A percentile compares a stretch with the other conserved stretches of the same genome.
Evolutionary conservation across 352 stramenopile species (phyloP).

Genomic region (Lagenidium sp.): DNA sequence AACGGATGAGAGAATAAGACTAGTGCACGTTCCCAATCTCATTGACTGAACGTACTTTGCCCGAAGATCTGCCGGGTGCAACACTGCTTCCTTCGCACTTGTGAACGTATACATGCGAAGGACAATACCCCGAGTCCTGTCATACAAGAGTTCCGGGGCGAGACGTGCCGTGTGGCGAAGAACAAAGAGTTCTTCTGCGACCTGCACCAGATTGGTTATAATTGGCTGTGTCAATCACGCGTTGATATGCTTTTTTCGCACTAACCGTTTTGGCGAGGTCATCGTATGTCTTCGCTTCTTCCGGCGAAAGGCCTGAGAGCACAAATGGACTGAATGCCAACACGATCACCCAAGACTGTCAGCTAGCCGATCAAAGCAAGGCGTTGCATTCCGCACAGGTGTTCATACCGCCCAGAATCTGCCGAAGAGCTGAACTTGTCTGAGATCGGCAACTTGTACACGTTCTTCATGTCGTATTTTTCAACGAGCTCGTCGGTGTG

Average conservation of each 20-base stretch:
- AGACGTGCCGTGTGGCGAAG: slow-evolving; percentile 61
- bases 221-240: too few species aligned
- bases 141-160: slow-evolving; percentile 69
- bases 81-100: slow-evolving; percentile 60
- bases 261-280: slow-evolving; percentile 45
- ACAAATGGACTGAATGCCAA: slow-evolving; percentile 53
- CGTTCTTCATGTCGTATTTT: slow-evolving; percentile 78
- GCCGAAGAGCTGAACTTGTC: slow-evolving; percentile 62
- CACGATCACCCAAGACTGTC: neutral
- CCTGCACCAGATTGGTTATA: too few species aligned
- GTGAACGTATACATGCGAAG: slow-evolving; percentile 64
- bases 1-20: neutral
- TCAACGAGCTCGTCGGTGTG: slow-evolving; percentile 70
- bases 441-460: slow-evolving; percentile 79
- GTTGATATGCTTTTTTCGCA: too few species aligned
- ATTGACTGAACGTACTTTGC: slow-evolving; percentile 27
- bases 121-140: slow-evolving; percentile 73
- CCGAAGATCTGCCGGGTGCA: slow-evolving; percentile 68
- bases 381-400: neutral
- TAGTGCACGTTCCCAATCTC: too few species aligned
- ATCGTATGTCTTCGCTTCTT: slow-evolving; percentile 65
- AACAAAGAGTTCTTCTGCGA: slow-evolving; percentile 73
- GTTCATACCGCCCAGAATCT: slow-evolving; percentile 59
- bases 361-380: too few species aligned
- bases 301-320: slow-evolving; percentile 48